Evolutionary conservation across 257 asterid genomes (phyloP), one percentile per base, ranked within the genome.

Genomic region (Ehretia macrophylla): DNA sequence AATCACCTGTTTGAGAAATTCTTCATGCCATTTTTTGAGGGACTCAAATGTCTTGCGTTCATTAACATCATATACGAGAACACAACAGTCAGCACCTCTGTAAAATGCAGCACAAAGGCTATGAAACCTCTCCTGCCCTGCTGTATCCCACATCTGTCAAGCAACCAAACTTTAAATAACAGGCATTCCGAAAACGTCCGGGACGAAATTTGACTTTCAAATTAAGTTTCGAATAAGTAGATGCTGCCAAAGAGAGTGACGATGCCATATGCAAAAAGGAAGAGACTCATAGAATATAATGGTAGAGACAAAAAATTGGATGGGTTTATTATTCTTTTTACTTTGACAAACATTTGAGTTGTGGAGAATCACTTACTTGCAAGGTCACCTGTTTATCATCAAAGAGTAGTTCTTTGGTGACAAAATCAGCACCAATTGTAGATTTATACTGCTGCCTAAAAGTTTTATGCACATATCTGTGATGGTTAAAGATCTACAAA

Each of bases 1-100:
- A 11, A 14, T 40, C 16, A 71, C 96, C 89, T 85, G 95, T 64
- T 83, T 85, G 77, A 90, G 89, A 57, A 90, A 87, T 18, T 87
- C 87, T 45, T 75, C 63, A 45, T 83, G 87, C 98, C 98, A 90
- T 48, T 68, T 76, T 52, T 83, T 92, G 73, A 90, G 95, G 11
- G 84, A 87, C 73, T 85, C 95, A 60, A 90, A 90, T 18, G 96
- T 81, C 69, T 89, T 90, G 17, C 72, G 22, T 85, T 90, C 18
- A 52, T 52, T 52, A 21, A 52, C 57, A 52, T 52, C 57, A 16
- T 3, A 52, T 0, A 52, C 57, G 20, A 90, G 90, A 62, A 81
- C 82, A 70, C 96, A 90, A 49, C 98, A 90, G 77, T 90, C 98
- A 17, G 98, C 96, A 5, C 98, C 98, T 78, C 96, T 73, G 40